phyloP scores from a whole-genome alignment of 495 filamentous ascomycete genomes.

The Penicillium paradoxum region DNA sequence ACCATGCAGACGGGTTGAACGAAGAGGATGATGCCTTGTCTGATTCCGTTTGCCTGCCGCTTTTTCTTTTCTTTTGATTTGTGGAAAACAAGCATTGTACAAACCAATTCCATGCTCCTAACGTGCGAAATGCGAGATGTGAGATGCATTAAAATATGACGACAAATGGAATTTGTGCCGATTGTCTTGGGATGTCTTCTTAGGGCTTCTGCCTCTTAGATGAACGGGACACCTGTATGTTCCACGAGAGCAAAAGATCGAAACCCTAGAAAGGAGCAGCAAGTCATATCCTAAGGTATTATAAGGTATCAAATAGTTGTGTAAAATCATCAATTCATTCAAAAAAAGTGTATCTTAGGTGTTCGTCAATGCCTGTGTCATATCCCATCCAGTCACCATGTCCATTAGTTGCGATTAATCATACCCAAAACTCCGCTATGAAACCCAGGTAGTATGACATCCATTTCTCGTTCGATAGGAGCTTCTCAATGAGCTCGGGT shows the following conservation, averaged over 20 bases:
- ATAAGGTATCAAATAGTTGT: not conserved
- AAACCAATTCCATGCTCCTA: no score
- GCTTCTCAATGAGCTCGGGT: not conserved
- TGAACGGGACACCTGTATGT: not conserved
- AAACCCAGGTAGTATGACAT: constrained; percentile 5
- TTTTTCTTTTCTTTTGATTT: not conserved
- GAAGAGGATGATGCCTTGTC: not conserved
- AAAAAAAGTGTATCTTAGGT: constrained; percentile 13
- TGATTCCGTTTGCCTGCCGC: not conserved
- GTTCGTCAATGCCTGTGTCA: constrained; percentile 16
- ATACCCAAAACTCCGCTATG: constrained; percentile 19
- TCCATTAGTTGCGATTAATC: constrained; percentile 1
- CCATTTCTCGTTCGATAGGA: not conserved
- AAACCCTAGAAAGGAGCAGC: not conserved
- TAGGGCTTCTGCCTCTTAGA: not conserved
- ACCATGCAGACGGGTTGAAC: not conserved
- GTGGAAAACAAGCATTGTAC: not conserved
- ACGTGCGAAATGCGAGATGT: no score
- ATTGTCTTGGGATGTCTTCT: no score
- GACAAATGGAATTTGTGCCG: no score
- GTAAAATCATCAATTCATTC: constrained; percentile 25
- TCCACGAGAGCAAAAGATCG: not conserved
- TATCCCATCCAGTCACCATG: constrained; percentile 8
- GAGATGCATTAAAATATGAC: no score
- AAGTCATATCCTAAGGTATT: no score